Base-by-base conservation (phyloP, 2,329 filamentous ascomycete genomes). In the Exophiala viscosa region DNA sequence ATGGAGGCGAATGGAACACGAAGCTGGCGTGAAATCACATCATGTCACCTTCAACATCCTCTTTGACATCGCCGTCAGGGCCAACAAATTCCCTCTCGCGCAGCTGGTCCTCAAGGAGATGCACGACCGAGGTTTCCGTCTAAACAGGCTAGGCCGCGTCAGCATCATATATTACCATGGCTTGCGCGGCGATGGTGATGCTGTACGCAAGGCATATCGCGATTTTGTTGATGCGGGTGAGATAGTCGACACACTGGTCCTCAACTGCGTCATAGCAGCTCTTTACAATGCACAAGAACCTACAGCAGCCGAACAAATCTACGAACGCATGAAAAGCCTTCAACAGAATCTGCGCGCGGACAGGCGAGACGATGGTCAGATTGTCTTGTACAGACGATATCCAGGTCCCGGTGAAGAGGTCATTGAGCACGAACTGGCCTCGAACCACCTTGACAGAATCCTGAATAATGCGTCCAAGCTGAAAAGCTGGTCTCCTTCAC, bases 11-110 rank as follows among this genome's bases (percentile, higher is more conserved):
- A 97, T 97, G 90, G 93, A 99, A 69, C 77, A 81, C 42, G 73
- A 82, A 3, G 84, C 84, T 1, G 79, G 81, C 1, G 69, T 90
- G 11, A 72, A 73, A 60, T 85, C 81, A 33, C 87, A 87, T 61
- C 78, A 83, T 44, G 85, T 90, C n/a, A 95, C 92, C 0, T 95
- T 99, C 70, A 96, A 93, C 66, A 87, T 96, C 42, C 78, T 99
- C 10, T 96, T 96, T 62, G 88, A 96, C 65, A 81, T 90, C 9
- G 90, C 93, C 1, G 82, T 89, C 61, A 95, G 93, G 68, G 84
- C 89, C 0, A 87, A 88, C 35, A 93, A 95, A 65, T 95, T 87
- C 60, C 76, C 77, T 1, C 80, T 97, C 17, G 91, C 90, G 3
- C 88, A 96, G 62, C 88, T 89, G 73, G 81, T 97, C 9, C 83